A percentile compares a stretch with the other conserved stretches of the same genome.
These are phyloP conservation scores for Saccharomycopsis sp. DNA, from an alignment of 805 yeast species.

Conservation along the genomic window DNA sequence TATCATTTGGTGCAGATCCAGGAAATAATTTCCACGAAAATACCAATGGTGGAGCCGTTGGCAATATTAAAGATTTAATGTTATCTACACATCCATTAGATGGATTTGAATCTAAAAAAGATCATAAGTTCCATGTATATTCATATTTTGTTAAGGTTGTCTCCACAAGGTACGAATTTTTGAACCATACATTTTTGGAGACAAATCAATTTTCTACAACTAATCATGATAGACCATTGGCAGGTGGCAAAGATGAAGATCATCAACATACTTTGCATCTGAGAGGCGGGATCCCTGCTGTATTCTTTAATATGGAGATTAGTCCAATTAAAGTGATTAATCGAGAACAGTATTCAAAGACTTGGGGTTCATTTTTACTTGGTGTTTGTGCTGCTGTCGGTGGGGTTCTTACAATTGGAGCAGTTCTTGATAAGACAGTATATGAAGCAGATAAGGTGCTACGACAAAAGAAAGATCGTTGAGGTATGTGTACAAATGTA, in stretches of 20 bases:
- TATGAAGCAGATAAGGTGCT: conserved; percentile 83
- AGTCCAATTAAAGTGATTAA: conserved; percentile 89
- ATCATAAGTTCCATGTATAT: conserved; percentile 53
- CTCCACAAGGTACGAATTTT: conserved; percentile 73
- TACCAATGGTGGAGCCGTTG: not conserved
- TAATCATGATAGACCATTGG: conserved; percentile 75
- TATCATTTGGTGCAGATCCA: conserved; percentile 72
- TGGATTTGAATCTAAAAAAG: conserved; percentile 35
- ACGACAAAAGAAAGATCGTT: conserved; percentile 52
- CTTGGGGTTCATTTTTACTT: conserved; percentile 77
- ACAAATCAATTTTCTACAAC: conserved; percentile 91
- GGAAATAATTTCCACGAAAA: conserved; percentile 25
- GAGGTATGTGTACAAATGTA: not conserved
- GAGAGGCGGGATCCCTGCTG: conserved; percentile 87
- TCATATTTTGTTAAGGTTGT: conserved; percentile 86
- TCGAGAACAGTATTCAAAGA: conserved; percentile 55
- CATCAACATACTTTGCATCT: conserved; percentile 81
- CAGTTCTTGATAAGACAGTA: conserved; percentile 78
- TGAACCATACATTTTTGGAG: conserved; percentile 48
- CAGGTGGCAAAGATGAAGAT: conserved; percentile 86
- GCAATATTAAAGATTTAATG: conserved; percentile 16
- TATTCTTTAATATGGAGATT: conserved; percentile 82
- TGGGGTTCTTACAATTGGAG: conserved; percentile 88
- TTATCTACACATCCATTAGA: conserved; percentile 64
- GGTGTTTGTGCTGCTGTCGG: conserved; percentile 87